A percentile compares a stretch with the other conserved stretches of the same genome.
These are phyloP conservation scores for Chalciporus pseudorubinellus DNA, from an alignment of 768 basidiomycete species.

Conservation along the genomic window DNA sequence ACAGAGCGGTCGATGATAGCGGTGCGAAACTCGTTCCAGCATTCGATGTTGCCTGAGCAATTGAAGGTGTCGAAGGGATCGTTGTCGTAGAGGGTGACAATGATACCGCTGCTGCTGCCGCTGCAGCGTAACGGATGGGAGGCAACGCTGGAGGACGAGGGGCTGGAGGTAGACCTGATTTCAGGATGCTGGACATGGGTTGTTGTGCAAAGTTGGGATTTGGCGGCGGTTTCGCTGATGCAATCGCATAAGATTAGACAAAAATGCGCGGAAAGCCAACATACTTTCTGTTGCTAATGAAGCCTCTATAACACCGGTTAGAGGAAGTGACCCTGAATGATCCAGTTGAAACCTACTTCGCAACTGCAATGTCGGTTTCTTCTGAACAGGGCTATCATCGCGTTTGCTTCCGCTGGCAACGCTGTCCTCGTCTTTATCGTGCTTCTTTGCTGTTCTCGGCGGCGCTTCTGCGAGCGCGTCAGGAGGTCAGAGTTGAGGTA, in stretches of 20 bases:
- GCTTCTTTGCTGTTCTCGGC: constrained; percentile 71
- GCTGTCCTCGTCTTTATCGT: constrained; percentile 70
- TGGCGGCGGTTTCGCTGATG: constrained; percentile 62
- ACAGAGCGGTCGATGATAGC: constrained; percentile 39
- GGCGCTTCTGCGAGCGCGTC: constrained; percentile 49
- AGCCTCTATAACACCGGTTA: constrained; percentile 47
- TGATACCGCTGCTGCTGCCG: constrained; percentile 58
- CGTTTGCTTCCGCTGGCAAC: constrained; percentile 66
- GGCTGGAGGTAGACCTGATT: constrained; percentile 62
- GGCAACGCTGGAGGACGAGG: constrained; percentile 58
- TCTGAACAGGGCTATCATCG: constrained; percentile 74
- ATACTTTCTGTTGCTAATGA: constrained; percentile 63
- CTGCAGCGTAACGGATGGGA: constrained; percentile 89
- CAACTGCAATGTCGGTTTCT: constrained; percentile 69
- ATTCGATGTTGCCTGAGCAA: constrained; percentile 40
- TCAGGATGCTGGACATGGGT: constrained; percentile 73
- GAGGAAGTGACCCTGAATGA: constrained; percentile 8
- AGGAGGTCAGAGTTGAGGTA: neutral
- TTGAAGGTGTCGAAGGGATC: constrained; percentile 39
- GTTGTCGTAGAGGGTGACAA: constrained; percentile 34
- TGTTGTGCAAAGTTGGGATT: constrained; percentile 80
- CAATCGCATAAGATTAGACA: constrained; percentile 4
- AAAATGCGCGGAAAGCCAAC: constrained; percentile 12
- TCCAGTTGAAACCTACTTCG: constrained; percentile 58
- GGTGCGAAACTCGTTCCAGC: constrained; percentile 31